These are phyloP conservation scores for Phoma sp. DNA, from an alignment of 2,329 filamentous ascomycete genomes.

Conservation along the genomic window DNA sequence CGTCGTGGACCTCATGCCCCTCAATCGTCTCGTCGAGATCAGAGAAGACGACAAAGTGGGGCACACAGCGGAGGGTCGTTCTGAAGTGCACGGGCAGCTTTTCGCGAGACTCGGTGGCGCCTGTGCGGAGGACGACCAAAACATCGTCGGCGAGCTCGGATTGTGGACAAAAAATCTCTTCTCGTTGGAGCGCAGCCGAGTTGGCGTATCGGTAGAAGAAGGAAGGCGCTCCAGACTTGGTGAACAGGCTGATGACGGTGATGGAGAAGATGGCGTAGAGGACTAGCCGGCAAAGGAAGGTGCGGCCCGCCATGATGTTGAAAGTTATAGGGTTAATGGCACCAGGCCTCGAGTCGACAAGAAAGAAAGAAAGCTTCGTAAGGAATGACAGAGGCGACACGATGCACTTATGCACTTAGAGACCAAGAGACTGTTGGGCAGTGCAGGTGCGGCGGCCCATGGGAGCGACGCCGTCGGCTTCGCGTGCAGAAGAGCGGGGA, in stretches of 20 bases:
- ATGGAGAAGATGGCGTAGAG: constrained; percentile 44
- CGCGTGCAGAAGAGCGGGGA: constrained; percentile 16
- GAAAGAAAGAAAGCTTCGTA: constrained; percentile 7
- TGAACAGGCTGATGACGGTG: constrained; percentile 46
- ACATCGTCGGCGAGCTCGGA: constrained; percentile 56
- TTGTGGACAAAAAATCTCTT: constrained; percentile 38
- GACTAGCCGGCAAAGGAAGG: constrained; percentile 42
- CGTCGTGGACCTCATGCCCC: constrained; percentile 56
- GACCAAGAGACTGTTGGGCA: constrained; percentile 7
- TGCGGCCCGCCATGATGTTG: constrained; percentile 39
- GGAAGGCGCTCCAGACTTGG: constrained; percentile 34
- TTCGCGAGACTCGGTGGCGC: constrained; percentile 63
- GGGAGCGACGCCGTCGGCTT: constrained; percentile 15
- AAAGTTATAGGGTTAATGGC: constrained; percentile 5
- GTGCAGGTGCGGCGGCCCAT: constrained; percentile 17
- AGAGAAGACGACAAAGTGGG: constrained; percentile 63
- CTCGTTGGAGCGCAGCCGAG: constrained; percentile 21
- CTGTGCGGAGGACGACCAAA: constrained; percentile 65
- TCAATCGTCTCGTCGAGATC: constrained; percentile 63
- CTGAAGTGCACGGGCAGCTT: constrained; percentile 65
- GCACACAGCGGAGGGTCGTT: constrained; percentile 63
- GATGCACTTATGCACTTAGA: constrained; percentile 6
- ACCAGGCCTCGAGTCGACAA: constrained; percentile 12
- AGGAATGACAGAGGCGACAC: constrained; percentile 11
- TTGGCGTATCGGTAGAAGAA: constrained; percentile 38